Conservation (phyloP, 768 basidiomycete species). For the Strobilomyces dryophilus region DNA sequence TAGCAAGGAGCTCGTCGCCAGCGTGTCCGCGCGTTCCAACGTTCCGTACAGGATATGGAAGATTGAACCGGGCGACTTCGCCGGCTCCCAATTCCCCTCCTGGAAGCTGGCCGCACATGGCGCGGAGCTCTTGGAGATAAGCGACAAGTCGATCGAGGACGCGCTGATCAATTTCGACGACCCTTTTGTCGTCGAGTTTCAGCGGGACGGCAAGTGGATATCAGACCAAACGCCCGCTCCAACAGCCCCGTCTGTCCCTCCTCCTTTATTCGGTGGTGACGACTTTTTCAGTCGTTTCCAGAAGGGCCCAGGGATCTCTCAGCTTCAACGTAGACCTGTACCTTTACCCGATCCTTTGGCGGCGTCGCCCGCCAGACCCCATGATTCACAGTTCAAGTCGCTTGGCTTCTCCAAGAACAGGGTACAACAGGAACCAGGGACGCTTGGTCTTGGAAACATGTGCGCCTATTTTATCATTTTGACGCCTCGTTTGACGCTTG, state of each 20-base stretch:
- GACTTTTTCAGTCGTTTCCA: slow-evolving; percentile 54
- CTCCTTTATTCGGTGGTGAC: slow-evolving; percentile 51
- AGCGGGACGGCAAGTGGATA: slow-evolving; percentile 55
- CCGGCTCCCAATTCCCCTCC: slow-evolving; percentile 28
- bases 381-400: slow-evolving; percentile 30
- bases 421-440: slow-evolving; percentile 56
- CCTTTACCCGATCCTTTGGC: slow-evolving; percentile 20
- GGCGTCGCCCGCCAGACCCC: slow-evolving; percentile 20
- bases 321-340: slow-evolving; percentile 22
- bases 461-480: slow-evolving; percentile 35
- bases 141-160: slow-evolving; percentile 53
- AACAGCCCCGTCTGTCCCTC: slow-evolving; percentile 27
- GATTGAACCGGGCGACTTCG: slow-evolving; percentile 36
- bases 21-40: slow-evolving; percentile 30
- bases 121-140: slow-evolving; percentile 40
- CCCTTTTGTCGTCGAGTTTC: slow-evolving; percentile 74
- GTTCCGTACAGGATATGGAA: slow-evolving; percentile 63
- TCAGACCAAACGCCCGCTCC: slow-evolving; percentile 31
- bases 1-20: slow-evolving; percentile 38
- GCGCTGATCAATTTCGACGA: slow-evolving; percentile 58
- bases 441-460: slow-evolving; percentile 87
- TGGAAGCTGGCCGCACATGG: slow-evolving; percentile 25
- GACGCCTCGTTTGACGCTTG: slow-evolving; percentile 13
- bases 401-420: slow-evolving; percentile 38
- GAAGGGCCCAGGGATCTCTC: slow-evolving; percentile 18